These are phyloP conservation scores for Candida railenensis DNA, from an alignment of 805 yeast genomes.

Conservation along the genomic window DNA sequence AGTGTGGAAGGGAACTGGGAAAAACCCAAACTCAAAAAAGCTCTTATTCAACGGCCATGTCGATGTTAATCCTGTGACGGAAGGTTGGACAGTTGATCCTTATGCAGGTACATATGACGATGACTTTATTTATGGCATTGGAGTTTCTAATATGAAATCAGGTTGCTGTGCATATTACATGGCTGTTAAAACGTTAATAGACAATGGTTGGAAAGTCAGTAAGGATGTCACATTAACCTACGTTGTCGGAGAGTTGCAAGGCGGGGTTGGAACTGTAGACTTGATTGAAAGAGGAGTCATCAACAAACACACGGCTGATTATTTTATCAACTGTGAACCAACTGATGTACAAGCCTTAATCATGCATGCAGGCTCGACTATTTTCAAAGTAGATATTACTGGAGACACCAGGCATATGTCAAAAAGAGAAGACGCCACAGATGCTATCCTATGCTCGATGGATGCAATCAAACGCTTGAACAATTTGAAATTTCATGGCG, in stretches of 20 bases:
- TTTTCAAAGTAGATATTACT: conserved; percentile 22
- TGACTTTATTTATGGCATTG: conserved; percentile 26
- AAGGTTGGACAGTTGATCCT: conserved; percentile 32
- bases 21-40: conserved; percentile 12
- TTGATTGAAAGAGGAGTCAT: conserved; percentile 18
- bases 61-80: conserved; percentile 28
- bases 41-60: conserved; percentile 30
- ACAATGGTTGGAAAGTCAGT: conserved; percentile 24
- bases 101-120: conserved; percentile 22
- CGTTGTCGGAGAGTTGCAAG: conserved; percentile 13
- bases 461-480: conserved; percentile 23
- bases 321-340: conserved; percentile 28
- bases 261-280: conserved; percentile 29
- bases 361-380: conserved; percentile 29
- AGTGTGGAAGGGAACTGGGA: conserved; percentile 24
- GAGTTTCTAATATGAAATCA: conserved; percentile 30
- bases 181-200: conserved; percentile 25
- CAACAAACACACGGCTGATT: conserved; percentile 23
- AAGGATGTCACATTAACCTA: conserved; percentile 25
- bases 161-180: conserved; percentile 30
- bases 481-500: conserved; percentile 21
- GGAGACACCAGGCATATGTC: conserved; percentile 32
- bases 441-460: conserved; percentile 25
- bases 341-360: conserved; percentile 25
- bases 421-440: conserved; percentile 29